Conservation (phyloP, 768 basidiomycete genomes). For the Lentinula detonsa region DNA sequence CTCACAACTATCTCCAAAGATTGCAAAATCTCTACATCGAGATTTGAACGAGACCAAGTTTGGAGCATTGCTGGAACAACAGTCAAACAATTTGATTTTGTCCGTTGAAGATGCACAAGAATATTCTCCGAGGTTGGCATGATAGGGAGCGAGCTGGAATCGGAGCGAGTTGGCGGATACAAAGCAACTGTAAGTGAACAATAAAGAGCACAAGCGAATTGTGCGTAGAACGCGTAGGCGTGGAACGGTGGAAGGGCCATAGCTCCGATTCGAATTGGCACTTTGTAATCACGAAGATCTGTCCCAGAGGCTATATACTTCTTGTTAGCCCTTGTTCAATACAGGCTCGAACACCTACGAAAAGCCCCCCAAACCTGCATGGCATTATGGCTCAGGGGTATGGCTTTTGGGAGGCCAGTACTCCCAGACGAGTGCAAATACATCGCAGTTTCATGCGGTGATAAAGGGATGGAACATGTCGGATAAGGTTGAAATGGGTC, state of each 20-base stretch:
- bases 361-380: slow-evolving; percentile 16
- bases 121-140: slow-evolving; percentile 29
- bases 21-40: slow-evolving; percentile 18
- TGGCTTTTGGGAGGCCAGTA: slow-evolving; percentile 31
- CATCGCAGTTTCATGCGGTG: slow-evolving; percentile 13
- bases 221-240: slow-evolving; percentile 18
- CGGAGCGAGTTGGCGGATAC: slow-evolving; percentile 20
- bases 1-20: slow-evolving; percentile 22
- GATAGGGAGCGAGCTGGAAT: slow-evolving; percentile 18
- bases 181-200: slow-evolving; percentile 13
- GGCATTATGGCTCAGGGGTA: slow-evolving; percentile 19
- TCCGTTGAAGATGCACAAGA: slow-evolving; percentile 18
- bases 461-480: not conserved
- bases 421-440: slow-evolving; percentile 36
- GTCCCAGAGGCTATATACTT: not conserved
- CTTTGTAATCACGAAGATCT: slow-evolving; percentile 10
- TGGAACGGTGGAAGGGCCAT: slow-evolving; percentile 30
- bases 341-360: not conserved
- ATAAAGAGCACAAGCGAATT: slow-evolving; percentile 20
- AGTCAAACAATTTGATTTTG: slow-evolving; percentile 16
- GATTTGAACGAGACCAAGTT: slow-evolving; percentile 19
- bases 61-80: slow-evolving; percentile 24
- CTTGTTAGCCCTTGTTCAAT: not conserved
- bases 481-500: not conserved
- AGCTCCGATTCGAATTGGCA: slow-evolving; percentile 10